Base-by-base conservation (phyloP, 352 stramenopile species). In the Globisporangium parvum region DNA sequence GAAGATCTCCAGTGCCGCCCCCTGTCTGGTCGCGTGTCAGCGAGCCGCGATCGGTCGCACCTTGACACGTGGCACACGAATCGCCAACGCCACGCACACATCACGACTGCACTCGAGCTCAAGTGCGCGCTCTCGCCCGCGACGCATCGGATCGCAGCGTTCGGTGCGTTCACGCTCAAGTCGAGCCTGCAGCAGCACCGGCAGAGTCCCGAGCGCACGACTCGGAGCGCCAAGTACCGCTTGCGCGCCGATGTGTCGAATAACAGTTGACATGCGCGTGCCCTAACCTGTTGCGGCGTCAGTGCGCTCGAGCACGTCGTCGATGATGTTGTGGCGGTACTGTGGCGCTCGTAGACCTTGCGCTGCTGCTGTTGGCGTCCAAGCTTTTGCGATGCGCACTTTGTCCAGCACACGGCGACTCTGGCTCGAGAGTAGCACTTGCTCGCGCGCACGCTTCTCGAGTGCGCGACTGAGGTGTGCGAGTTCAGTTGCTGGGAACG, bases 391-490 rank as follows among this genome's bases (percentile, higher is more conserved):
- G 33, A 69, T 55, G 42, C 71, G 47, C 2, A 87, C 26, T 23
- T 79, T 87, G 3, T 54, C 67, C 51, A 82, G 49, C 4, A 85
- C 44, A 4, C 70, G 66, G 23, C 71, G 65, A 18, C 54, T 69
- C 47, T 54, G 53, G n/a, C 47, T 61, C 39, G 62, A 65, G 12
- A 78, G 26, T 31, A 85, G 58, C 18, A 75, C 8, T 17, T 81
- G 68, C 1, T 65, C 55, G 40, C 80, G 39, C 28, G 71, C 69
- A 47, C 65, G 63, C 10, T 63, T 65, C 20, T 71, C 53, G 21
- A 82, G 54, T 6, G 67, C 45, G 8, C 59, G 52, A 10, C 40
- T 63, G 3, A 87, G 57, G 12, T 62, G 14, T 2, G 2, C 21
- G 1, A 80, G 56, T 12, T 73, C 60, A 23, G 60, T 47, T 10